Evolutionary conservation across 2,329 filamentous ascomycete species (phyloP).

Genomic region (Aspergillus oerlinghausenensis): DNA sequence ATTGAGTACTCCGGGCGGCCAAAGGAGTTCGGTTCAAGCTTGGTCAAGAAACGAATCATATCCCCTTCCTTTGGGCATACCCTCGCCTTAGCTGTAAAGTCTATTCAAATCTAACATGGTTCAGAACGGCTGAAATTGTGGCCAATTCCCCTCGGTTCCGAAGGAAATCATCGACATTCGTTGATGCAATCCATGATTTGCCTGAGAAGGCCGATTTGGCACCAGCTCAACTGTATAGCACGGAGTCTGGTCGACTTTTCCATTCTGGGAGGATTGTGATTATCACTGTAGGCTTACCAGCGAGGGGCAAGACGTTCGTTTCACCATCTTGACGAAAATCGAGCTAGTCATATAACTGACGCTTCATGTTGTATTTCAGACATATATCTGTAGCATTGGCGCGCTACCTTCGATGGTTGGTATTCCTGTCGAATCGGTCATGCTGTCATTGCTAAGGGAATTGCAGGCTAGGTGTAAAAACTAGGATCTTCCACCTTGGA

Average conservation of each 20-base stretch:
- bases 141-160: constrained; percentile 86
- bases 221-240: constrained; percentile 95
- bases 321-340: constrained; percentile 2
- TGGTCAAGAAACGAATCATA: neutral
- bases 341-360: neutral
- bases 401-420: constrained; percentile 83
- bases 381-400: constrained; percentile 95
- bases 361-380: constrained; percentile 38
- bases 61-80: neutral
- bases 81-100: neutral
- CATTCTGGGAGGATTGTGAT: constrained; percentile 97
- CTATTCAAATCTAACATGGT: constrained; percentile 22
- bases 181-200: constrained; percentile 94
- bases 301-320: constrained; percentile 85
- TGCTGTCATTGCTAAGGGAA: constrained; percentile 6
- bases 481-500: constrained; percentile 92
- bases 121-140: constrained; percentile 83
- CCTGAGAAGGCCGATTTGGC: constrained; percentile 79
- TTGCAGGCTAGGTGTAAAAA: constrained; percentile 86
- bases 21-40: neutral
- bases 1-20: neutral
- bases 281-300: constrained; percentile 90
- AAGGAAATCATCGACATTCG: constrained; percentile 90
- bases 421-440: constrained; percentile 6
- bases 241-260: constrained; percentile 93